These are phyloP conservation scores for Leishmania amazonensis DNA, from an alignment of 208 protist genomes.

Conservation along the genomic window DNA sequence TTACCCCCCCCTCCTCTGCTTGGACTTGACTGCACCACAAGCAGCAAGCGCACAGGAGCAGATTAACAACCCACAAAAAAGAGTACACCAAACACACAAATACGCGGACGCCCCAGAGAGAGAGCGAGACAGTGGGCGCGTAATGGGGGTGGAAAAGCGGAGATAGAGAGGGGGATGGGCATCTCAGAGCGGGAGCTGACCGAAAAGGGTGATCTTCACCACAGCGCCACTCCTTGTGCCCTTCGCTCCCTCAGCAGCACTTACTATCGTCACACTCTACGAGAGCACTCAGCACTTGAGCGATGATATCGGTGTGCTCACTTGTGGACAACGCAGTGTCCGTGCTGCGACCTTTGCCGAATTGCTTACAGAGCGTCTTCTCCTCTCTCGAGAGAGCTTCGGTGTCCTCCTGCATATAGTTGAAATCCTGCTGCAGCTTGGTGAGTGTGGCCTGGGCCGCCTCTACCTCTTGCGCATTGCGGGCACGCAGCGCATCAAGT, in stretches of 20 bases:
- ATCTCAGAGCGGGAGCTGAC: neutral
- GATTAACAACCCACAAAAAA: no score
- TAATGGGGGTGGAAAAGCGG: neutral
- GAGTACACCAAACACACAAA: neutral
- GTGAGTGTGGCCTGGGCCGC: slow-evolving; percentile 32
- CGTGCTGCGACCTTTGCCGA: slow-evolving; percentile 21
- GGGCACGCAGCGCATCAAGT: slow-evolving; percentile 32
- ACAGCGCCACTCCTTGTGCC: neutral
- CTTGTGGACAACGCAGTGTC: neutral
- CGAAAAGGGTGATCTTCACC: neutral
- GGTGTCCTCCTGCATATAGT: slow-evolving; percentile 33
- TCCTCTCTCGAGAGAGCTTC: slow-evolving; percentile 39
- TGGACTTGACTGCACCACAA: no score
- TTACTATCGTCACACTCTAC: slow-evolving; percentile 48
- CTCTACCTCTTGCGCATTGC: slow-evolving; percentile 37
- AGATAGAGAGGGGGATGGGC: neutral
- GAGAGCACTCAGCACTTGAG: slow-evolving; percentile 31
- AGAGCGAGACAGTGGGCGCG: neutral
- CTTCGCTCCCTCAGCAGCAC: slow-evolving; percentile 9
- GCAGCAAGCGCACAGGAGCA: neutral
- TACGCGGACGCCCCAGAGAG: neutral
- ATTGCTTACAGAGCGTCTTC: slow-evolving; percentile 27
- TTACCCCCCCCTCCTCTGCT: neutral
- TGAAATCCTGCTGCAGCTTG: slow-evolving; percentile 47
- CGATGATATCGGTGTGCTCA: slow-evolving; percentile 13